Conservation (phyloP, 2,329 filamentous ascomycete genomes). For the Colletotrichum karsti region DNA sequence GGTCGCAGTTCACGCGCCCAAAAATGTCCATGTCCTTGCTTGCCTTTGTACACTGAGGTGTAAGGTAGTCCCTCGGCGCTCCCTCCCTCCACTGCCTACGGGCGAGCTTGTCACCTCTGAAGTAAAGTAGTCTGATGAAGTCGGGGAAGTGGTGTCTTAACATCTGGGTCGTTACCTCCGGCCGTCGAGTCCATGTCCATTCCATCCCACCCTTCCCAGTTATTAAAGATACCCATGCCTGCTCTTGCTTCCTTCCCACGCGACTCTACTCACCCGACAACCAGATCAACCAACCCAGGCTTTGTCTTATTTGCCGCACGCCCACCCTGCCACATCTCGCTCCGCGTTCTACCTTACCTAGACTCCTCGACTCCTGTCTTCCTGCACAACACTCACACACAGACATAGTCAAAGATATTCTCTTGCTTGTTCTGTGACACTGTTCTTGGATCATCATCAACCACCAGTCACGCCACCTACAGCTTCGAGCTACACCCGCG, state of each 20-base stretch:
- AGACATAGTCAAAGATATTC: neutral
- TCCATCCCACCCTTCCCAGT: neutral
- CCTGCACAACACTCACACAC: neutral
- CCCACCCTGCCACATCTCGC: slow-evolving; percentile 6
- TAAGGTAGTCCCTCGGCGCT: no score
- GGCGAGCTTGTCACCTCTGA: neutral
- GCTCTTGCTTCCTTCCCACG: neutral
- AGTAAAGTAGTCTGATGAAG: neutral
- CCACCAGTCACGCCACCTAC: slow-evolving; percentile 1
- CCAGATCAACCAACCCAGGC: neutral
- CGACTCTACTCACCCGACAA: slow-evolving; percentile 26
- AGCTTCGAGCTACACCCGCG: neutral
- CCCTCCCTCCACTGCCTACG: neutral
- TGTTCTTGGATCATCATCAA: neutral
- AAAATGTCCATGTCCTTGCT: neutral
- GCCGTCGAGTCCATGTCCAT: neutral
- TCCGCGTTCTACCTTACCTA: neutral
- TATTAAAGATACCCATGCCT: slow-evolving; percentile 27
- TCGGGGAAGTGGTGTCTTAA: neutral
- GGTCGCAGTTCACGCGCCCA: neutral
- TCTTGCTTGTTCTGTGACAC: neutral
- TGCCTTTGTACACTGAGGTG: no score
- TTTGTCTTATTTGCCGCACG: slow-evolving; percentile 18
- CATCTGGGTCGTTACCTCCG: neutral
- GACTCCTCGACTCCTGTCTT: neutral